Evolutionary conservation across 352 stramenopile genomes (phyloP), one percentile per base, ranked within the genome.

Genomic region (Peronosclerospora sorghi): DNA sequence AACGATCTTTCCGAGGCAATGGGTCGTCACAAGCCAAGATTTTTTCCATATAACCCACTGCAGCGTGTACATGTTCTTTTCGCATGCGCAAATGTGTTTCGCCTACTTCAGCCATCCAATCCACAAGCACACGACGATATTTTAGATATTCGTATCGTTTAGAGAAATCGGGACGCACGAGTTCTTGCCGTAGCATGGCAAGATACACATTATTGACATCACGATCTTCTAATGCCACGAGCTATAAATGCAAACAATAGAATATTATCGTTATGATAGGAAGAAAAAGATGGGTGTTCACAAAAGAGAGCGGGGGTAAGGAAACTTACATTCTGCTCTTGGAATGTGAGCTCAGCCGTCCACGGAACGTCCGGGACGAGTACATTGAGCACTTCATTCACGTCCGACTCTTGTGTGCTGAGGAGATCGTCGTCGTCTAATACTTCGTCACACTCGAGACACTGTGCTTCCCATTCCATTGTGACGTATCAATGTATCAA

Each of bases 71-170:
- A 9, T 80, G 82, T 27, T 69, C 69, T 55, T 93, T 90, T 43
- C 74, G 73, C 56, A 93, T 77, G 18, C 83, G 66, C 50, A 93
- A 65, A 50, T 89, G 75, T 8, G 54, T 56, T 44, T 93, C 80
- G 48, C 79, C 80, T 20, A 90, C 77, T 40, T 93, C 80, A 13
- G 59, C 64, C 67, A 88, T 93, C 80, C 80, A 93, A 44, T 93
- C 77, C 28, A 90, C 73, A 15, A 90, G 59, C 37, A 87, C 73
- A 29, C 74, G 74, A 13, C 78, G 73, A 45, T 87, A 90, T 54
- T 85, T 85, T 44, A 90, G 60, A 50, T 90, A 90, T 37, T 83
- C 78, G 52, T 86, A 87, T 34, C 76, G 68, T 35, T 69, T 58
- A 30, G 70, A 68, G 56, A 76, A 90, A 48, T 90, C 73, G 1